Evolutionary conservation across 1,284 basidiomycete genomes (phyloP).

Genomic region (Naganishia sp.): DNA sequence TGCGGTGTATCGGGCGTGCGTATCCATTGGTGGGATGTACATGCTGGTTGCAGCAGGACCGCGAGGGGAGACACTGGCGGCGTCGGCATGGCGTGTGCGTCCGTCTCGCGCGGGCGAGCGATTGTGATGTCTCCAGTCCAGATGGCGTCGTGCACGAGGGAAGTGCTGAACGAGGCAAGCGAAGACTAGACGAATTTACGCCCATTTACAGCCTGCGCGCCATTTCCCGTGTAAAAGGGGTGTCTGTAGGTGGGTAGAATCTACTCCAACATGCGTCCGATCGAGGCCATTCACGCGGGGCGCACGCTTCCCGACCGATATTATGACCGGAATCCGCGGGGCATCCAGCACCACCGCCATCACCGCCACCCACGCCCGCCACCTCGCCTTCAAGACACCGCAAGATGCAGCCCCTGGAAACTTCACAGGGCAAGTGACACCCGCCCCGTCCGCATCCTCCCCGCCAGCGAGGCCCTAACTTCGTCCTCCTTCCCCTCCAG

Average conservation of each 20-base stretch:
- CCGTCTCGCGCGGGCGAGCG: neutral
- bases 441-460: neutral
- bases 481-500: neutral
- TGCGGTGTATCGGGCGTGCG: conserved; percentile 69
- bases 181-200: no score
- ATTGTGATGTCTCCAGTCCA: neutral
- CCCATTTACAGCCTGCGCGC: no score
- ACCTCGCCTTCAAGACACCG: neutral
- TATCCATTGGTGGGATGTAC: conserved; percentile 68
- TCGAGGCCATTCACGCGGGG: neutral
- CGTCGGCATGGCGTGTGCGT: neutral
- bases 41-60: conserved; percentile 55
- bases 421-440: neutral
- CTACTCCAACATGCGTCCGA: neutral
- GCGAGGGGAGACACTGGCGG: conserved; percentile 39
- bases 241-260: neutral
- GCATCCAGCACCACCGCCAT: neutral
- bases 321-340: no score
- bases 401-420: conserved; percentile 15
- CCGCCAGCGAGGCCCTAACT: neutral
- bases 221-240: neutral
- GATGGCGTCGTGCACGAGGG: neutral
- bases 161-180: neutral
- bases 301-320: no score
- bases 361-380: neutral